phyloP scores from a whole-genome alignment of 2,329 filamentous ascomycete species.

The Furcasterigmium sp. region DNA sequence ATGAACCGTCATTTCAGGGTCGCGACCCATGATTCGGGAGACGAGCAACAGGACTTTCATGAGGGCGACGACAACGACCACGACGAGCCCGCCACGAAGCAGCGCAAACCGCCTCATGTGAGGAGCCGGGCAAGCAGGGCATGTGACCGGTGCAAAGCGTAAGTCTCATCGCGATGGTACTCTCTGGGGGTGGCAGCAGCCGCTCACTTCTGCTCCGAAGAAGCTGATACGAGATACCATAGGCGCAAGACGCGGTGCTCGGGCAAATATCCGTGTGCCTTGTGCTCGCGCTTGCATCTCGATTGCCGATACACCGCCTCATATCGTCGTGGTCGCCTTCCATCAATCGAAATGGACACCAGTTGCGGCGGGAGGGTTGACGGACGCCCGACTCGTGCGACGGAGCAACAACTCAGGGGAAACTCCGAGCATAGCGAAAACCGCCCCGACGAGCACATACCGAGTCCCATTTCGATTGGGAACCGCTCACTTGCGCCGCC shows the following conservation, averaged over 20 bases:
- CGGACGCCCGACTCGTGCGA: not conserved
- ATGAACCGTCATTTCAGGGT: not conserved
- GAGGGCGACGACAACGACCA: not conserved
- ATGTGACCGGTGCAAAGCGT: slow-evolving; percentile 20
- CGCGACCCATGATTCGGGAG: not conserved
- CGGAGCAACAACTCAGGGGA: not conserved
- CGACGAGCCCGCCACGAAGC: not conserved
- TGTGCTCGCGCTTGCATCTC: slow-evolving; percentile 15
- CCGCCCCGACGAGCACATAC: not conserved
- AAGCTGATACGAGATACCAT: not conserved
- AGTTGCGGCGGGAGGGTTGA: not conserved
- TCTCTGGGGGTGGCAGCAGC: too few species aligned
- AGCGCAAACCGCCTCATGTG: slow-evolving; percentile 4
- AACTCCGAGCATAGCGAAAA: not conserved
- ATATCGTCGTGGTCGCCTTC: slow-evolving; percentile 16
- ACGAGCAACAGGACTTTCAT: not conserved
- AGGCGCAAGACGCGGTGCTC: slow-evolving; percentile 20
- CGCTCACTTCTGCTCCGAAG: not conserved
- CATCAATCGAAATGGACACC: slow-evolving; percentile 15
- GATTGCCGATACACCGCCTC: slow-evolving; percentile 17
- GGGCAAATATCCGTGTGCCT: slow-evolving; percentile 16
- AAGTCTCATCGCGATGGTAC: not conserved
- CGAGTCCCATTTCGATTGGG: slow-evolving; percentile 1
- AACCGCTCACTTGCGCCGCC: slow-evolving; percentile 1
- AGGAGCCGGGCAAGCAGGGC: slow-evolving; percentile 9